Conservation (phyloP, 192 early-diverging fungal genomes). For the Backusella morwellensis region DNA sequence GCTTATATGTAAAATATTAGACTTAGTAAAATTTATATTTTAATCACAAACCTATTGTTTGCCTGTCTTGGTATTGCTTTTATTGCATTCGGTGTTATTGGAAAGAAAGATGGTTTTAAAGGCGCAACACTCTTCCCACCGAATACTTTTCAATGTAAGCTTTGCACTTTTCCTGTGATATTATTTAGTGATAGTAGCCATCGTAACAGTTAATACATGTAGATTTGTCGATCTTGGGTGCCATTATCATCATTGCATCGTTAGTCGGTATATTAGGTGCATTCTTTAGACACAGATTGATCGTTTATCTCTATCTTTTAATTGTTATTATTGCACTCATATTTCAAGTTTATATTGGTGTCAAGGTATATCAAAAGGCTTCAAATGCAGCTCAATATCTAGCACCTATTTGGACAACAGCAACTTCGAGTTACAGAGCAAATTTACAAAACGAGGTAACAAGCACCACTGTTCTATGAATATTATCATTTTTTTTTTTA, state of each 20-base stretch:
- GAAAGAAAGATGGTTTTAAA: constrained; percentile 14
- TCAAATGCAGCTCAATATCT: constrained; percentile 13
- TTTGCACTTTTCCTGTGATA: background rate
- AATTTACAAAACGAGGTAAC: constrained; percentile 21
- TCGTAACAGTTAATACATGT: background rate
- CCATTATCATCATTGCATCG: constrained; percentile 15
- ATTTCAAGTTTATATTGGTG: constrained; percentile 18
- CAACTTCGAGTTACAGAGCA: constrained; percentile 4
- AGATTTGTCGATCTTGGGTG: constrained; percentile 15
- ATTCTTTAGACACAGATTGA: constrained; percentile 3
- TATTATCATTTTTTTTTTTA: background rate
- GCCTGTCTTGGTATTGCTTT: constrained; percentile 24
- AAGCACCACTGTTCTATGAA: background rate
- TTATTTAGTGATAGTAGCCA: background rate
- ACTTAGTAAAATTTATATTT: constrained; percentile 30
- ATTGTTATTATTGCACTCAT: constrained; percentile 19
- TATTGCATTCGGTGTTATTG: constrained; percentile 23
- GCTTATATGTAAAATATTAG: background rate
- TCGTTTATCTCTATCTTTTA: constrained; percentile 15
- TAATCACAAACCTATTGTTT: constrained; percentile 27
- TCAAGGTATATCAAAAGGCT: constrained; percentile 19
- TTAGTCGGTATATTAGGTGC: constrained; percentile 20
- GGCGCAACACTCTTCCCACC: constrained; percentile 19
- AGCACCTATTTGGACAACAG: background rate
- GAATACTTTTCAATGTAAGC: constrained; percentile 18